Conservation (phyloP, 441 rosid genomes). For the Syzygium malaccense region DNA sequence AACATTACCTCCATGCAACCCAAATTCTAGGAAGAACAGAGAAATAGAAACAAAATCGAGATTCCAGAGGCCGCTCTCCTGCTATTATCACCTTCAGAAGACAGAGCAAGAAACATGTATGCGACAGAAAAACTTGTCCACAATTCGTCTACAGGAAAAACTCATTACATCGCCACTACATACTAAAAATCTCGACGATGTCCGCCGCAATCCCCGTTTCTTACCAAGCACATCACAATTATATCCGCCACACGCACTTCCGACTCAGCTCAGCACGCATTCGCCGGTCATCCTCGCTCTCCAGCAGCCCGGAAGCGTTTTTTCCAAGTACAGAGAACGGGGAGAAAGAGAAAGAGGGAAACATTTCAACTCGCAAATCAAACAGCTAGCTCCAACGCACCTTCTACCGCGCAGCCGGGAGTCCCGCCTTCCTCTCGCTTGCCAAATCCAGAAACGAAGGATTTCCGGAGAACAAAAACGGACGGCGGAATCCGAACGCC, state of each 20-base stretch:
- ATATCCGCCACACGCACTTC: neutral
- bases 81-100: neutral
- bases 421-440: neutral
- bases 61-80: neutral
- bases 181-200: neutral
- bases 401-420: neutral
- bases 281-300: neutral
- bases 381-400: neutral
- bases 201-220: neutral
- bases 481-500: neutral
- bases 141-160: neutral
- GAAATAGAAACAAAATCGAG: neutral
- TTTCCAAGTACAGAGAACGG: neutral
- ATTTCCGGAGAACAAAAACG: neutral
- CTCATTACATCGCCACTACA: neutral
- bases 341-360: neutral
- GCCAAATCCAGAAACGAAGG: neutral
- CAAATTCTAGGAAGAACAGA: neutral
- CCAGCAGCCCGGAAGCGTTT: neutral
- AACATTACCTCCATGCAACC: neutral
- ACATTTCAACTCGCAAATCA: neutral
- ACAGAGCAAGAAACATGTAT: neutral
- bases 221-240: neutral
- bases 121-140: neutral
- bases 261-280: neutral